Percentiles rank a stretch among this genome's conserved stretches.
Evolutionary conservation across 805 yeast species (phyloP).

Genomic region (Starmerella powellii): DNA sequence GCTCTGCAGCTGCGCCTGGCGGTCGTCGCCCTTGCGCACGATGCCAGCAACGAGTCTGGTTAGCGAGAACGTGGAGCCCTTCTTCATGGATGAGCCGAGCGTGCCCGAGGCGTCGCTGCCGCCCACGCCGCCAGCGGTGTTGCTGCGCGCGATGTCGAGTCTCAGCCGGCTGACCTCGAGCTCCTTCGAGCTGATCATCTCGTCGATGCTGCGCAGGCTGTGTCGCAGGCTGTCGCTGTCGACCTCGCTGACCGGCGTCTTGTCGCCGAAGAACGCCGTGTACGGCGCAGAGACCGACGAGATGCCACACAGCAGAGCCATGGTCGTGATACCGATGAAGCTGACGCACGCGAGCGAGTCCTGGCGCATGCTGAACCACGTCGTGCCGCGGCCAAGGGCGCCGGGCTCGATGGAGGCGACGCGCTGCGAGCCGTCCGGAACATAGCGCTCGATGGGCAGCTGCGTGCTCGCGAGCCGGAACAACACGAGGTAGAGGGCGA

Average conservation of each 20-base stretch:
- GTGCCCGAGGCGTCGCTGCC: no score
- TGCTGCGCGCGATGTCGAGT: slow-evolving; percentile 18
- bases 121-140: neutral
- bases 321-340: slow-evolving; percentile 32
- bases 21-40: slow-evolving; percentile 6
- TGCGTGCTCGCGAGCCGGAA: slow-evolving; percentile 28
- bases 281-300: slow-evolving; percentile 35
- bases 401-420: neutral
- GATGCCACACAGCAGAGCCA: slow-evolving; percentile 34
- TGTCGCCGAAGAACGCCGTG: slow-evolving; percentile 25
- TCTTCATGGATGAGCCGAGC: slow-evolving; percentile 16
- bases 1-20: slow-evolving; percentile 12
- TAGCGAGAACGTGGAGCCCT: slow-evolving; percentile 12
- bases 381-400: neutral
- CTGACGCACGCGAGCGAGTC: slow-evolving; percentile 29
- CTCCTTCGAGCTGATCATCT: slow-evolving; percentile 24
- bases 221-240: slow-evolving; percentile 26
- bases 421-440: neutral
- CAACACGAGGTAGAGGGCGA: slow-evolving; percentile 22
- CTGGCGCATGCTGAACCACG: slow-evolving; percentile 21
- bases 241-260: slow-evolving; percentile 23
- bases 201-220: slow-evolving; percentile 27
- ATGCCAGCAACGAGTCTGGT: slow-evolving; percentile 16
- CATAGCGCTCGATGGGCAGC: slow-evolving; percentile 23
- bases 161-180: slow-evolving; percentile 22